Base-by-base conservation (phyloP, 768 basidiomycete genomes). In the Phylloporus arenicola region DNA sequence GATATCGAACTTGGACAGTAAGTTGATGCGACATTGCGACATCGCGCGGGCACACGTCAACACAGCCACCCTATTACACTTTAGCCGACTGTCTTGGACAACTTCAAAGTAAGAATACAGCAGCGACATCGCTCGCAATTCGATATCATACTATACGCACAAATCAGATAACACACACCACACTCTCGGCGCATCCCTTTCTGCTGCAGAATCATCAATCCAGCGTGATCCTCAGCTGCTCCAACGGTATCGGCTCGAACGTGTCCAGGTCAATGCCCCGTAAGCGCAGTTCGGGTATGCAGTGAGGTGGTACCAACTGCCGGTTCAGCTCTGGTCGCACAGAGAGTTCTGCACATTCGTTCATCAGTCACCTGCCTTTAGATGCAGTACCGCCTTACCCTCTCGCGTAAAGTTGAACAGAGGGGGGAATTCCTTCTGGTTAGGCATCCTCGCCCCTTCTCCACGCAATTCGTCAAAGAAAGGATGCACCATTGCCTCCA, bases 161-260 rank as follows among this genome's bases (percentile, higher is more conserved):
- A 63, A 45, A 63, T 56, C 64, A 69, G 63, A 67, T 65, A 65
- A 37, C 54, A 53, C 56, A 48, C 59, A 50, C 52, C 50, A 55
- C 27, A 10, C 54, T 24, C 54, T 44, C 52, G 27, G 20, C 50
- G 27, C 57, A 45, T 63, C 65, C 63, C 49, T 60, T 61, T 65
- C 57, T 48, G 49, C 55, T 46, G 53, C 52, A 46, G 54, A 57
- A 62, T 60, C 64, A 68, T 86, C 77, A 92, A 71, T 97, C 93
- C 73, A 97, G 80, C 70, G 86, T 83, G 72, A 97, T 92, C 77
- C 85, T 84, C 74, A 97, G 73, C 71, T 96, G 85, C 68, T 98
- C 94, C 70, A 93, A 76, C 70, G 95, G 93, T 86, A 97, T 95
- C 70, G 96, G 96, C 70, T 86, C 87, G 75, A 97, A 98, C 57